A percentile compares a stretch with the other conserved stretches of the same genome.
These are phyloP conservation scores for Poterioochromonas sp. DNA, from an alignment of 352 stramenopile genomes.

Conservation along the genomic window DNA sequence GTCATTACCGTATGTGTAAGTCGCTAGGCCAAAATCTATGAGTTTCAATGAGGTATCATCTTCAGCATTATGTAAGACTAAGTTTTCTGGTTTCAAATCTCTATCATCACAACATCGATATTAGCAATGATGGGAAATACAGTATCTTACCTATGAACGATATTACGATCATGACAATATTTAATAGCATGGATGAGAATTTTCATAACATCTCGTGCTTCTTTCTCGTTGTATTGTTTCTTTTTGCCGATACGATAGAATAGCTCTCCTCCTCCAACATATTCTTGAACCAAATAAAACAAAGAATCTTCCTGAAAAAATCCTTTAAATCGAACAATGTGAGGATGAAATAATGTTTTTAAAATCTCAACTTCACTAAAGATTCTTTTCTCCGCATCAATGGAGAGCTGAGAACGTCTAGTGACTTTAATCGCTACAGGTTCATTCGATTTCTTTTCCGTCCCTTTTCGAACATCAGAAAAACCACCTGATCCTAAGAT, in stretches of 20 bases:
- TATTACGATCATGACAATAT: slow-evolving; percentile 72
- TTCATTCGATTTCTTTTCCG: too few relatives aligned
- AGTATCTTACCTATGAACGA: too few relatives aligned
- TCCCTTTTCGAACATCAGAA: too few relatives aligned
- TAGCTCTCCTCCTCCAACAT: slow-evolving; percentile 72
- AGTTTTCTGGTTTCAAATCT: slow-evolving; percentile 92
- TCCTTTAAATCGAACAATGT: slow-evolving; percentile 74
- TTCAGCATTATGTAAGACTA: slow-evolving; percentile 74
- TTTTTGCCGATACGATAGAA: slow-evolving; percentile 78
- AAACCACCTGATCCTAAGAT: too few relatives aligned
- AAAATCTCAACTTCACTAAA: slow-evolving; percentile 64
- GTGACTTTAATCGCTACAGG: too few relatives aligned
- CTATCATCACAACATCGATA: too few relatives aligned
- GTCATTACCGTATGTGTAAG: slow-evolving; percentile 65
- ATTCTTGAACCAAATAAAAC: slow-evolving; percentile 78
- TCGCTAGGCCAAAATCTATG: slow-evolving; percentile 71
- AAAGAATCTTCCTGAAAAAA: slow-evolving; percentile 61
- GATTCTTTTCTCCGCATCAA: too few relatives aligned
- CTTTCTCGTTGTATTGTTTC: slow-evolving; percentile 69
- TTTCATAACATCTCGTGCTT: slow-evolving; percentile 61
- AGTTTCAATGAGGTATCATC: slow-evolving; percentile 81
- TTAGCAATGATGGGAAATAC: too few relatives aligned
- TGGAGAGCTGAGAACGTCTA: too few relatives aligned
- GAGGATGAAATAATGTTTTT: slow-evolving; percentile 54
- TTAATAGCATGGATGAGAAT: slow-evolving; percentile 64